These are phyloP conservation scores for Colletotrichum sp. DNA, from an alignment of 2,329 filamentous ascomycete genomes.

Conservation along the genomic window DNA sequence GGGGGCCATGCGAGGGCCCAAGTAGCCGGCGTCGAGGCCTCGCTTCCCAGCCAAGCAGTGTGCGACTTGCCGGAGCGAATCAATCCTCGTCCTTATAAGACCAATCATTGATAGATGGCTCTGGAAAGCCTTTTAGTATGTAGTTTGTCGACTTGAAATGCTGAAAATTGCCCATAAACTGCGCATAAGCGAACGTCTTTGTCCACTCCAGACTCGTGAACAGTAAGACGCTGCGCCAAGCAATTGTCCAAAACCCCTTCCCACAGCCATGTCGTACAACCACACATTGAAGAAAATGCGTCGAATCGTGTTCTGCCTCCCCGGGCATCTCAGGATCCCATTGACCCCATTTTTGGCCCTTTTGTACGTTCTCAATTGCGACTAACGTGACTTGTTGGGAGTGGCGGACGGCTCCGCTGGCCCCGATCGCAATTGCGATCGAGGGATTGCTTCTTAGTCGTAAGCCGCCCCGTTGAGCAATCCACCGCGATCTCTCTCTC, in stretches of 20 bases:
- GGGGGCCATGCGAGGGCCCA: background rate
- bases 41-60: background rate
- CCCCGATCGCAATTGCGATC: conserved; percentile 23
- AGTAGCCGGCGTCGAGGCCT: background rate
- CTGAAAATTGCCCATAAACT: background rate
- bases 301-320: background rate
- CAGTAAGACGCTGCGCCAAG: background rate
- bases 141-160: background rate
- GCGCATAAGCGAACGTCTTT: background rate
- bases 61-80: background rate
- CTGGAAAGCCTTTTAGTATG: no score
- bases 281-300: background rate
- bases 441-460: conserved; percentile 22
- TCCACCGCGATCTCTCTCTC: conserved; percentile 4
- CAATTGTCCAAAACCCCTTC: background rate
- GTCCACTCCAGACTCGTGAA: background rate
- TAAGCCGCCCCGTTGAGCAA: conserved; percentile 17
- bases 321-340: background rate
- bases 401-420: conserved; percentile 14
- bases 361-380: conserved; percentile 8
- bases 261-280: background rate
- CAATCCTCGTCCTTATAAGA: background rate
- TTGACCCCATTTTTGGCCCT: background rate
- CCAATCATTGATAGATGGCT: background rate
- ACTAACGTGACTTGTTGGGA: conserved; percentile 5